A percentile compares a stretch with the other conserved stretches of the same genome.
Evolutionary conservation across 2,329 filamentous ascomycete species (phyloP).

Genomic region (Neonectria magnoliae): DNA sequence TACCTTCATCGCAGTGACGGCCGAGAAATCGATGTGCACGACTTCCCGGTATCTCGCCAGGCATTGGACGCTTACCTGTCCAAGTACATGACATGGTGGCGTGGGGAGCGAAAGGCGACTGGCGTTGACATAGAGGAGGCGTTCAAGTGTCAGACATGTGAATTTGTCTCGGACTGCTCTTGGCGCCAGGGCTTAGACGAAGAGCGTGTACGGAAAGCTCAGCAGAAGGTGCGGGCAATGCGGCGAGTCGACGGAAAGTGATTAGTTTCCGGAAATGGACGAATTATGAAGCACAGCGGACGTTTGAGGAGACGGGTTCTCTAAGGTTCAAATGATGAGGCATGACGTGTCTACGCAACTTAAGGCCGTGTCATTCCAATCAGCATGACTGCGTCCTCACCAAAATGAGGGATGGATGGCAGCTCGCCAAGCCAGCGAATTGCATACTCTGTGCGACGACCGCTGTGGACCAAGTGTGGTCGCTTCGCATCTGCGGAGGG

Average conservation of each 20-base stretch:
- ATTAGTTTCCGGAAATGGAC: slow-evolving; percentile 20
- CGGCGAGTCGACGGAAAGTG: slow-evolving; percentile 28
- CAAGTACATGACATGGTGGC: slow-evolving; percentile 87
- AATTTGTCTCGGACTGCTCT: slow-evolving; percentile 80
- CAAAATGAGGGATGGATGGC: slow-evolving; percentile 3
- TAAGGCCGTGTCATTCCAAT: slow-evolving; percentile 12
- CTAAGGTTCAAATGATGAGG: slow-evolving; percentile 11
- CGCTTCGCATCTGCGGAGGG: slow-evolving; percentile 16
- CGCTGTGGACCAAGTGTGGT: slow-evolving; percentile 4
- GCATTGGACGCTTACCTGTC: slow-evolving; percentile 73
- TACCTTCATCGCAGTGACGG: slow-evolving; percentile 65
- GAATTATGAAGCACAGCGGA: slow-evolving; percentile 31
- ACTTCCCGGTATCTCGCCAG: slow-evolving; percentile 73
- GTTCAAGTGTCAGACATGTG: slow-evolving; percentile 87
- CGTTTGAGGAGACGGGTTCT: not conserved
- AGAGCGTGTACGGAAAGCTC: slow-evolving; percentile 52
- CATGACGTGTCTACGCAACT: slow-evolving; percentile 11
- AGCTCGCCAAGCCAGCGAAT: slow-evolving; percentile 12
- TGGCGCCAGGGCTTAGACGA: slow-evolving; percentile 80
- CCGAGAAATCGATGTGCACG: slow-evolving; percentile 61
- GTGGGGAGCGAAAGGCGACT: slow-evolving; percentile 73
- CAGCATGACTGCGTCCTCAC: slow-evolving; percentile 3
- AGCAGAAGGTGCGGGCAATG: slow-evolving; percentile 36
- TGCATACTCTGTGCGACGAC: slow-evolving; percentile 2
- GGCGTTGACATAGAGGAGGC: slow-evolving; percentile 87